Evolutionary conservation across 306 rosid genomes (phyloP).

Genomic region (Cicer bijugum): DNA sequence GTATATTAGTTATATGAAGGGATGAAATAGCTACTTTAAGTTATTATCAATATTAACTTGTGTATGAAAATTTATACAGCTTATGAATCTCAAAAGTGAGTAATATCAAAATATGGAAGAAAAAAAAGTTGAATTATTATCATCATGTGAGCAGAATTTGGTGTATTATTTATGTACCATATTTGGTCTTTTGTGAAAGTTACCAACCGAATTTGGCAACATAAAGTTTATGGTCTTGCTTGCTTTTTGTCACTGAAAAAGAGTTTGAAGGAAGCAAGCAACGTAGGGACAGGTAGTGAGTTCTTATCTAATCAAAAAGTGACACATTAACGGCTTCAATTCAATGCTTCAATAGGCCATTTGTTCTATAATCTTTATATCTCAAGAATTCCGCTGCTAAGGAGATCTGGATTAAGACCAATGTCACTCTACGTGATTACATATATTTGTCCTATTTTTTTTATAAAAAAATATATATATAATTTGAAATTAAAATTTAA

Average conservation of each 20-base stretch:
- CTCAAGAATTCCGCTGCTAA: background rate
- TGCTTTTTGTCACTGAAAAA: slow-evolving; percentile 44
- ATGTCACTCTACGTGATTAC: too few relatives aligned
- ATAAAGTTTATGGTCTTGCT: slow-evolving; percentile 16
- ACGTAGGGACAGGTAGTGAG: slow-evolving; percentile 46
- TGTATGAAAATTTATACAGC: background rate
- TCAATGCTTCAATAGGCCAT: slow-evolving; percentile 48
- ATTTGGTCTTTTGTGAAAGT: background rate
- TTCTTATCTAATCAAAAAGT: slow-evolving; percentile 43
- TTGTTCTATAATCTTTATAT: background rate
- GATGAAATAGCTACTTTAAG: background rate
- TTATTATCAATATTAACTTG: background rate
- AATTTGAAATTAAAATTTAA: too few relatives aligned
- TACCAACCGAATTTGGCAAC: slow-evolving; percentile 36
- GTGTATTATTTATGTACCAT: slow-evolving; percentile 20
- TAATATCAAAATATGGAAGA: background rate
- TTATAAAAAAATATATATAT: too few relatives aligned
- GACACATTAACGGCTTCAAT: slow-evolving; percentile 43
- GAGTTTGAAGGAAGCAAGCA: slow-evolving; percentile 60
- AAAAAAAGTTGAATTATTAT: slow-evolving; percentile 5
- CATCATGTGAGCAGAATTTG: slow-evolving; percentile 14
- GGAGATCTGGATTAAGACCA: background rate
- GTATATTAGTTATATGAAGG: background rate
- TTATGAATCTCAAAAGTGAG: slow-evolving; percentile 17
- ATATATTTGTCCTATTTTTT: too few relatives aligned